Conservation (phyloP, 2,329 filamentous ascomycete genomes). For the Elsinoe perseae region DNA sequence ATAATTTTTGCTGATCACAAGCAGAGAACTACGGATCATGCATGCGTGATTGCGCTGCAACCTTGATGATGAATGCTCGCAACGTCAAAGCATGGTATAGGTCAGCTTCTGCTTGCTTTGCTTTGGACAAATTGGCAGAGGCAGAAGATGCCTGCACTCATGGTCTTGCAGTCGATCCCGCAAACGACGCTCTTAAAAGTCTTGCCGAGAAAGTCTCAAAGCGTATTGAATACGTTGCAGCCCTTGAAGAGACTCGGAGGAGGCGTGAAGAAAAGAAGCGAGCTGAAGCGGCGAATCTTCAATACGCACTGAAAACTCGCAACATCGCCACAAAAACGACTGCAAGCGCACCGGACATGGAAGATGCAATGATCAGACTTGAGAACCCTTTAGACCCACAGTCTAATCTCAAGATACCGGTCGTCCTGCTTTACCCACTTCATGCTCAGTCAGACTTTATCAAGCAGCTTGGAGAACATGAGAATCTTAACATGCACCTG, state of each 20-base stretch:
- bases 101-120: constrained; percentile 67
- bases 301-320: constrained; percentile 54
- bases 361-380: constrained; percentile 67
- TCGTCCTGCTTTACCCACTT: constrained; percentile 76
- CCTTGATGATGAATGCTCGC: constrained; percentile 65
- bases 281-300: constrained; percentile 48
- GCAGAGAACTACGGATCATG: constrained; percentile 77
- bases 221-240: constrained; percentile 50
- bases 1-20: constrained; percentile 17
- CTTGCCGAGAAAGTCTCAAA: constrained; percentile 57
- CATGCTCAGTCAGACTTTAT: constrained; percentile 81
- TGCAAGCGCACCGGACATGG: constrained; percentile 70
- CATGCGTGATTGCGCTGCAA: constrained; percentile 73
- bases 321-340: constrained; percentile 62
- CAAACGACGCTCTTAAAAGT: constrained; percentile 58
- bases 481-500: constrained; percentile 68
- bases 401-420: constrained; percentile 66
- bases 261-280: constrained; percentile 49
- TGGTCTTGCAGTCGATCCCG: constrained; percentile 63
- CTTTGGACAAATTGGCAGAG: constrained; percentile 69
- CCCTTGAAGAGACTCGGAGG: constrained; percentile 48
- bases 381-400: constrained; percentile 65
- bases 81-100: constrained; percentile 93
- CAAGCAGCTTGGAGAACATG: constrained; percentile 73
- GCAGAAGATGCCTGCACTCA: constrained; percentile 70